phyloP scores from a whole-genome alignment of 257 asterid genomes.

The Ilex asprella region DNA sequence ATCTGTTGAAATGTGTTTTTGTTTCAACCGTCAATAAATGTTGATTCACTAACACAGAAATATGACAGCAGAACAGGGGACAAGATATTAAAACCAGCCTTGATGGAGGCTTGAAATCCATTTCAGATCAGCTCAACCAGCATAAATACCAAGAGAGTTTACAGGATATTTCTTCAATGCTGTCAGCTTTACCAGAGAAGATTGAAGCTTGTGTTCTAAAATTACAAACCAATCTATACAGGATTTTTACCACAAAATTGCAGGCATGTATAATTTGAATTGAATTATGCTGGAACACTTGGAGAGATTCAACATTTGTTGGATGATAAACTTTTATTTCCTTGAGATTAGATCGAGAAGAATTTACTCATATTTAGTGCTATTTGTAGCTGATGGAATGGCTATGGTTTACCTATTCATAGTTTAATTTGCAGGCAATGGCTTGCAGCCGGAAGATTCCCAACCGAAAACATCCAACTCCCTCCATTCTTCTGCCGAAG shows the following conservation, averaged over 20 bases:
- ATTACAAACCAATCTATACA: slow-evolving; percentile 40
- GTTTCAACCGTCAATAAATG: slow-evolving; percentile 7
- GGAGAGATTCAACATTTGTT: neutral
- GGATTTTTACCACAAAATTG: slow-evolving; percentile 49
- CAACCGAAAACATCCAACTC: slow-evolving; percentile 30
- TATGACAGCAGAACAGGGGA: slow-evolving; percentile 53
- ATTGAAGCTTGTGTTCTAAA: slow-evolving; percentile 44
- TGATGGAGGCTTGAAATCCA: slow-evolving; percentile 41
- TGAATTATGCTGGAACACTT: neutral
- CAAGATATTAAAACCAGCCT: slow-evolving; percentile 63
- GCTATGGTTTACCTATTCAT: slow-evolving; percentile 1
- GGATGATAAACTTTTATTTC: neutral
- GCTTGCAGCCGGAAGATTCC: slow-evolving; percentile 37
- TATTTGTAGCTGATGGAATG: slow-evolving; percentile 17
- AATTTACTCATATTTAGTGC: neutral
- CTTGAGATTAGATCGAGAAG: neutral
- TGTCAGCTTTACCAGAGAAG: slow-evolving; percentile 50
- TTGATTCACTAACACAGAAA: slow-evolving; percentile 21
- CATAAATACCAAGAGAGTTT: slow-evolving; percentile 34
- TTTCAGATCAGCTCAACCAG: slow-evolving; percentile 51
- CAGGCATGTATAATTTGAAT: slow-evolving; percentile 43
- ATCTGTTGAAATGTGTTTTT: slow-evolving; percentile 12
- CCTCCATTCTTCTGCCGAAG: slow-evolving; percentile 30
- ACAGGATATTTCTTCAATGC: slow-evolving; percentile 31
- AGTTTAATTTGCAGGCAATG: slow-evolving; percentile 40